Conservation (phyloP, 495 filamentous ascomycete genomes). For the Xylaria telfairii region DNA sequence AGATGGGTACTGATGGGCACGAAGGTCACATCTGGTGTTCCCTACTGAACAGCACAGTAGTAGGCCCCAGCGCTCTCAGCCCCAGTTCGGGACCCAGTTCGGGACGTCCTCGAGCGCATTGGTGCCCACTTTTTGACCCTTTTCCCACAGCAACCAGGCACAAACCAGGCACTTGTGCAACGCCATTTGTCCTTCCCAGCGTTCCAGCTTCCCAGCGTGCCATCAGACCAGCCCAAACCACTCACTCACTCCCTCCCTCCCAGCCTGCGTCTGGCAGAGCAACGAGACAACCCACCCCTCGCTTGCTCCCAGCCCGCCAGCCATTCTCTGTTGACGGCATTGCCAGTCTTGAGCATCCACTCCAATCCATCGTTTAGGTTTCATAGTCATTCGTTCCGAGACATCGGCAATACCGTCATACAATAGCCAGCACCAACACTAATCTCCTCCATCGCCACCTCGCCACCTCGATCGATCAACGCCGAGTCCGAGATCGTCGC, state of each 20-base stretch:
- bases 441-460: background rate
- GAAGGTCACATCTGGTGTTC: background rate
- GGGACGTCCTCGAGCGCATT: background rate
- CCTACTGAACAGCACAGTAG: background rate
- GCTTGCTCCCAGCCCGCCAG: constrained; percentile 10
- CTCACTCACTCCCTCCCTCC: background rate
- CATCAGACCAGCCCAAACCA: constrained; percentile 7
- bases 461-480: constrained; percentile 2
- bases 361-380: constrained; percentile 8
- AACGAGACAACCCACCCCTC: constrained; percentile 25
- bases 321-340: constrained; percentile 5
- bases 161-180: background rate
- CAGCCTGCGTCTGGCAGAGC: constrained; percentile 26
- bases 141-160: constrained; percentile 13
- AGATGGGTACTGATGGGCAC: background rate
- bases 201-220: background rate
- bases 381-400: constrained; percentile 25
- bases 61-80: too few relatives aligned
- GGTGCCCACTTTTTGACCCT: constrained; percentile 1
- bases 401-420: constrained; percentile 7
- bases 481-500: constrained; percentile 8
- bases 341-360: background rate
- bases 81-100: too few relatives aligned
- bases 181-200: background rate
- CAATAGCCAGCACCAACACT: constrained; percentile 8